Base-by-base conservation (phyloP, 495 filamentous ascomycete species). In the Xylaria acuta region DNA sequence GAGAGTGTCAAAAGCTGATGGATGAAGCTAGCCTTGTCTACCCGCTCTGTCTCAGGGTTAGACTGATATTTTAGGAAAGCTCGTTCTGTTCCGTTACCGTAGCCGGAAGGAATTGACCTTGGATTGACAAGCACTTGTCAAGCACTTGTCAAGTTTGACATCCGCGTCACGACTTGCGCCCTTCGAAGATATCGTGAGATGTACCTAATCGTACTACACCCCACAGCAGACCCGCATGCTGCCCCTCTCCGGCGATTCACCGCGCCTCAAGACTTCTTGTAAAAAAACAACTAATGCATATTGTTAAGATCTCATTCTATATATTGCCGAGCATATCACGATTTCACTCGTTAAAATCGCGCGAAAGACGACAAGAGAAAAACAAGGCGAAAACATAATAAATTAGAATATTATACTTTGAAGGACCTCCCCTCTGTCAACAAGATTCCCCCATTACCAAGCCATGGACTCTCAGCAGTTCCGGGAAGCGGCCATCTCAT, bases 401-500 rank as follows among this genome's bases (percentile, higher is more conserved):
- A 22, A 3, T 22, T 25, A 51, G 9, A 38, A 60, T 60, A 60
- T 22, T 60, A 38, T 22, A 22, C 7, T 18, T 80, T 63, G 6
- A 58, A 41, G 14, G 69, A 70, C 7, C 67, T 69, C 7, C 9
- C 8, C 18, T 22, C 40, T 30, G 40, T 62, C 8, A 38, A 25
- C 34, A 36, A 62, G 36, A 43, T 30, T 9, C 12, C 36, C 27
- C 25, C 38, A 40, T 30, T 18, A n/a, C 12, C 32, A 43, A 45
- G 30, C 27, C 36, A 98, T 98, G 95, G 90, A 98, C 76, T 91
- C 92, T 27, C 85, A 92, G 54, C 90, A 92, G 67, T 98, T 98
- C 83, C 84, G 91, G 64, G 87, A 89, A 71, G 94, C 95, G 49
- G 96, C 94, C 40, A 88, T 92, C 70, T 88, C 92, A 43, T 91